Percentiles rank a stretch among this genome's conserved stretches.
phyloP scores from a whole-genome alignment of 805 yeast species.

The Wickerhamiella lipophila region DNA sequence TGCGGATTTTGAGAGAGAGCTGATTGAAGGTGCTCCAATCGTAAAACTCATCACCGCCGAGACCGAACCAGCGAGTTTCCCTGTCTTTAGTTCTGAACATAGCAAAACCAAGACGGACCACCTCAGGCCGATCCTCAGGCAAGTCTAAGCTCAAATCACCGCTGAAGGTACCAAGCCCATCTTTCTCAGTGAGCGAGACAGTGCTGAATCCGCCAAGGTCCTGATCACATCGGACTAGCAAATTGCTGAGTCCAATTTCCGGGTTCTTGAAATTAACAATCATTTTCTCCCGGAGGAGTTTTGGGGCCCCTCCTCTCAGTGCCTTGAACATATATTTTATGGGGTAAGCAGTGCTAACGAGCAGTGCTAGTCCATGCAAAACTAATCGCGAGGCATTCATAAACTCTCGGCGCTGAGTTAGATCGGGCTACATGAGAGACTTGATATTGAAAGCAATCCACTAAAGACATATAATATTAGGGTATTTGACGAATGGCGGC shows the following conservation, averaged over 20 bases:
- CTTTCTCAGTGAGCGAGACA: slow-evolving; percentile 33
- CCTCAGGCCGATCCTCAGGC: slow-evolving; percentile 52
- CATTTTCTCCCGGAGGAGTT: slow-evolving; percentile 27
- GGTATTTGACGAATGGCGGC: no score
- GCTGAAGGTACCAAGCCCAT: slow-evolving; percentile 46
- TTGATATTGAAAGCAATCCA: no score
- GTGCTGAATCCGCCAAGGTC: slow-evolving; percentile 72
- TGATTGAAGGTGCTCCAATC: slow-evolving; percentile 56
- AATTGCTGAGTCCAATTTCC: slow-evolving; percentile 33
- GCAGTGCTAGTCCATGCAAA: no score
- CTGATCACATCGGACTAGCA: slow-evolving; percentile 55
- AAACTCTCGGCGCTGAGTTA: neutral
- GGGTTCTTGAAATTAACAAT: slow-evolving; percentile 49
- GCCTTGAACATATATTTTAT: slow-evolving; percentile 6
- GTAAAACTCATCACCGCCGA: slow-evolving; percentile 40
- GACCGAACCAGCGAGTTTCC: slow-evolving; percentile 33
- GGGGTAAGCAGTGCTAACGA: neutral
- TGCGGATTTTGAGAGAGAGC: slow-evolving; percentile 56
- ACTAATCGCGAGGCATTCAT: neutral
- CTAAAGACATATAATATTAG: no score
- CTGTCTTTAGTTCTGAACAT: slow-evolving; percentile 73
- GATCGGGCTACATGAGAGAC: no score
- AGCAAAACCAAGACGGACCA: slow-evolving; percentile 56
- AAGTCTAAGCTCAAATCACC: slow-evolving; percentile 59
- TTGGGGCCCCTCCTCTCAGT: neutral